phyloP scores from a whole-genome alignment of 2,329 filamentous ascomycete genomes.

The Triangularia verruculosa region DNA sequence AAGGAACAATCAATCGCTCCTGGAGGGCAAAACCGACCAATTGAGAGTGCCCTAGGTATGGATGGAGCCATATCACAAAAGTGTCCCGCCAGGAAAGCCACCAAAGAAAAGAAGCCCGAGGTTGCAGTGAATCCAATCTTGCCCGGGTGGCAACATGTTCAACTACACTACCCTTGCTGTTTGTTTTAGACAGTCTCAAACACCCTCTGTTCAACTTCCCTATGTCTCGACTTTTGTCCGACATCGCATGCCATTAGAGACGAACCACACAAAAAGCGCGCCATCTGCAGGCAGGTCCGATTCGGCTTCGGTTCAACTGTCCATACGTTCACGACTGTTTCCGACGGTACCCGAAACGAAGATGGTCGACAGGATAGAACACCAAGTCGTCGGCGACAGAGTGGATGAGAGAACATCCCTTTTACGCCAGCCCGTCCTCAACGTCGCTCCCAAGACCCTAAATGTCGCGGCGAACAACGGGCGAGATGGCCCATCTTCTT shows the following conservation, averaged over 20 bases:
- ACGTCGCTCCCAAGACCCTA: background rate
- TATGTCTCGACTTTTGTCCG: background rate
- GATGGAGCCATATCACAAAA: too few relatives aligned
- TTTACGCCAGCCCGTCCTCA: background rate
- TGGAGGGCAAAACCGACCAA: too few relatives aligned
- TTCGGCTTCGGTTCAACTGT: too few relatives aligned
- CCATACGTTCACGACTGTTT: too few relatives aligned
- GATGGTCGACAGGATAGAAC: background rate
- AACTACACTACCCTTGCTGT: background rate
- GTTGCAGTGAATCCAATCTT: background rate
- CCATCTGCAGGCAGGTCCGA: background rate
- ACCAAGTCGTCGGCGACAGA: background rate
- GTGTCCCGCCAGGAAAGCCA: too few relatives aligned
- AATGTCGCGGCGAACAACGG: background rate
- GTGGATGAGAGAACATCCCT: background rate
- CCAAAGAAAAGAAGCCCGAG: too few relatives aligned
- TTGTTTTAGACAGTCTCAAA: background rate
- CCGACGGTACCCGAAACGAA: too few relatives aligned
- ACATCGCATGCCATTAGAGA: background rate
- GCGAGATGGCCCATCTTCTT: background rate
- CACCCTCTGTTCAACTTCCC: background rate
- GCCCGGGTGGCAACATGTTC: background rate
- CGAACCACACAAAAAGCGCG: background rate
- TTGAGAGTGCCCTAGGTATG: too few relatives aligned
- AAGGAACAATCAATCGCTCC: too few relatives aligned